Conservation (phyloP, 768 basidiomycete genomes). For the Rhizopogon rudus region DNA sequence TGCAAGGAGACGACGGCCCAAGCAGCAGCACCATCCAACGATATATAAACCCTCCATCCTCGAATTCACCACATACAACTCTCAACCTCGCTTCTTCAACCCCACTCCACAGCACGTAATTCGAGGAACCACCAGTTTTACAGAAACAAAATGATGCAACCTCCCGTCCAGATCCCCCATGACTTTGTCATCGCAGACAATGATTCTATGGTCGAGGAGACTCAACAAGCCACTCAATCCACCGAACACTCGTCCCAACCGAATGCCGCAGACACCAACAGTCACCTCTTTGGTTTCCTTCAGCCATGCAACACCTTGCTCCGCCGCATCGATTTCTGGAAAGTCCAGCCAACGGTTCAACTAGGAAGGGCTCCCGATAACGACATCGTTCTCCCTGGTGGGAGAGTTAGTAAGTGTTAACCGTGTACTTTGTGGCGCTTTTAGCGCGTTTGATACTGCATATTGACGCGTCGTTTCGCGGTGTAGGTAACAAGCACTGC, state of each 20-base stretch:
- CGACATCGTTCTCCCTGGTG: conserved; percentile 61
- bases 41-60: conserved; percentile 1
- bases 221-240: conserved; percentile 36
- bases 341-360: conserved; percentile 39
- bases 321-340: conserved; percentile 59
- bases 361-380: conserved; percentile 50
- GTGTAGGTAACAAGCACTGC: conserved; percentile 35
- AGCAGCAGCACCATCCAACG: conserved; percentile 1
- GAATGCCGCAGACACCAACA: conserved; percentile 11
- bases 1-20: conserved; percentile 3
- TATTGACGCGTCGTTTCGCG: conserved; percentile 18
- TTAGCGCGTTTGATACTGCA: conserved; percentile 10
- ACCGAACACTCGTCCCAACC: conserved; percentile 33
- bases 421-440: background rate
- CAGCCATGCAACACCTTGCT: conserved; percentile 54
- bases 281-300: conserved; percentile 65
- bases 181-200: conserved; percentile 20
- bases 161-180: conserved; percentile 5
- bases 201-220: conserved; percentile 26
- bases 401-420: conserved; percentile 62
- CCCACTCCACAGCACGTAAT: background rate
- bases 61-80: background rate
- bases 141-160: background rate
- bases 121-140: background rate
- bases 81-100: background rate